Evolutionary conservation across 192 early-diverging fungal genomes (phyloP).

Genomic region (Coemansia reversa): DNA sequence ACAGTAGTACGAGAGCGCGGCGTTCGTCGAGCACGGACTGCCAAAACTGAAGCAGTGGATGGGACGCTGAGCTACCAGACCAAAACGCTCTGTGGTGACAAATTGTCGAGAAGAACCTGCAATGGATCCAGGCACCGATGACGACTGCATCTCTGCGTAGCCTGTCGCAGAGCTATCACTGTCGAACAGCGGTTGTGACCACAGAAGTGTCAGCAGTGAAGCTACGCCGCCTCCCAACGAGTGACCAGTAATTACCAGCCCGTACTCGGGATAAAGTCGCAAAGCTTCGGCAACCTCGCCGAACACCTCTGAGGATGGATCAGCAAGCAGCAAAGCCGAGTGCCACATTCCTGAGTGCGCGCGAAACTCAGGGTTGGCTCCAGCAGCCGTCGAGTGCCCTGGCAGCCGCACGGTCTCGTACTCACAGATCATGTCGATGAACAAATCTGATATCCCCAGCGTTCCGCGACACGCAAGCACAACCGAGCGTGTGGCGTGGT

Average conservation of each 20-base stretch:
- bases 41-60: constrained; percentile 87
- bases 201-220: constrained; percentile 70
- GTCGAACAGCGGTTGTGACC: constrained; percentile 56
- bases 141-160: not conserved
- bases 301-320: constrained; percentile 66
- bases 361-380: constrained; percentile 33
- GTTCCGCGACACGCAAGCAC: constrained; percentile 88
- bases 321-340: constrained; percentile 69
- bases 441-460: constrained; percentile 78
- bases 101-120: constrained; percentile 55
- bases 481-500: constrained; percentile 72
- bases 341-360: constrained; percentile 88
- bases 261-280: constrained; percentile 71
- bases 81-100: constrained; percentile 62
- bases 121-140: constrained; percentile 30
- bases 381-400: constrained; percentile 11
- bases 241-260: constrained; percentile 83
- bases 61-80: constrained; percentile 66
- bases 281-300: constrained; percentile 71
- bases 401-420: constrained; percentile 54
- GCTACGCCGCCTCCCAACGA: constrained; percentile 88
- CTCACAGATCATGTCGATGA: constrained; percentile 83
- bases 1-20: constrained; percentile 67
- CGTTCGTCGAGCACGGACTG: constrained; percentile 72
- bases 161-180: not conserved